A percentile compares a stretch with the other conserved stretches of the same genome.
These are phyloP conservation scores for Daphne laureola DNA, from an alignment of 441 rosid genomes.

Conservation along the genomic window DNA sequence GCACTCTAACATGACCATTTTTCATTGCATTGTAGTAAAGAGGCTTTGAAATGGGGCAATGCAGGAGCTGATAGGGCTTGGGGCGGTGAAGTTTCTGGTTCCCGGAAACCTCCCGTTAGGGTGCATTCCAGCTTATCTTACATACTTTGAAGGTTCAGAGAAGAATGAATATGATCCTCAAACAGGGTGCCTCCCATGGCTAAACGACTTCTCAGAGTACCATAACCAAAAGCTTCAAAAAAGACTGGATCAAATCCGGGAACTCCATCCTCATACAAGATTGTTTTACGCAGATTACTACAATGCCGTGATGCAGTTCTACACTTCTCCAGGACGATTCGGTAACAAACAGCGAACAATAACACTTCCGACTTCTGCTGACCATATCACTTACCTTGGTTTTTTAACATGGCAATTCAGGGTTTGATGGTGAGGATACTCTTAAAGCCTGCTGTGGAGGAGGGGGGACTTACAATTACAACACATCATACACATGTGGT, in stretches of 20 bases:
- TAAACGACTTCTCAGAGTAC: slow-evolving; percentile 28
- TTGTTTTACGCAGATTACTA: slow-evolving; percentile 42
- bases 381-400: background rate
- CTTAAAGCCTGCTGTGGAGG: slow-evolving; percentile 36
- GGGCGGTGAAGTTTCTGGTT: slow-evolving; percentile 35
- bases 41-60: background rate
- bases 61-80: slow-evolving; percentile 41
- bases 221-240: slow-evolving; percentile 27
- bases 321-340: slow-evolving; percentile 26
- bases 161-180: slow-evolving; percentile 24
- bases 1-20: background rate
- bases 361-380: background rate
- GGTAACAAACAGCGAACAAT: slow-evolving; percentile 20
- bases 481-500: slow-evolving; percentile 22
- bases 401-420: slow-evolving; percentile 6
- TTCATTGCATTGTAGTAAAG: background rate
- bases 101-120: slow-evolving; percentile 42
- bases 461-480: slow-evolving; percentile 32
- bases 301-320: slow-evolving; percentile 17
- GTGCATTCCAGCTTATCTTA: slow-evolving; percentile 23
- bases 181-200: slow-evolving; percentile 36
- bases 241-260: slow-evolving; percentile 17
- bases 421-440: slow-evolving; percentile 16
- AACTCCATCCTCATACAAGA: slow-evolving; percentile 27
- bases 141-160: slow-evolving; percentile 15